phyloP scores from a whole-genome alignment of 1,284 basidiomycete genomes.

The Coriolopsis trogii region DNA sequence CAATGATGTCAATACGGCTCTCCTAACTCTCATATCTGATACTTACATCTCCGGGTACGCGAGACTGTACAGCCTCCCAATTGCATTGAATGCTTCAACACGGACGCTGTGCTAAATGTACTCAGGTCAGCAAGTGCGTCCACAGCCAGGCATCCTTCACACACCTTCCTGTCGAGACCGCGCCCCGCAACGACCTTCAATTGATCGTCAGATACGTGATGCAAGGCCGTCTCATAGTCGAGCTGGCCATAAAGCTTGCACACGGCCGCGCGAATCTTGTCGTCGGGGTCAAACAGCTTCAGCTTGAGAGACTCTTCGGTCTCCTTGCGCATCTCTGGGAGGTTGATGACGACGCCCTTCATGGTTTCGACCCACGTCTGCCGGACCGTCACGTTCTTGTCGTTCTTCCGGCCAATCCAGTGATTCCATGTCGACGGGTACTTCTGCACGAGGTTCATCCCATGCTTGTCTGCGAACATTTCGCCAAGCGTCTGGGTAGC shows the following conservation, averaged over 20 bases:
- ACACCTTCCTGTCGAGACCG: slow-evolving; percentile 85
- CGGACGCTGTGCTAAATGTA: slow-evolving; percentile 69
- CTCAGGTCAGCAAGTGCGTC: background rate
- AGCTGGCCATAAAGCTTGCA: slow-evolving; percentile 84
- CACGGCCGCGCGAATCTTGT: slow-evolving; percentile 85
- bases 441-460: slow-evolving; percentile 73
- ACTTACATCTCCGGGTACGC: slow-evolving; percentile 90
- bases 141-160: slow-evolving; percentile 7
- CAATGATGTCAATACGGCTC: slow-evolving; percentile 8
- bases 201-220: slow-evolving; percentile 73
- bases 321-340: slow-evolving; percentile 69
- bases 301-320: slow-evolving; percentile 74
- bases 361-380: slow-evolving; percentile 80
- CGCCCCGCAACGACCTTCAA: slow-evolving; percentile 73
- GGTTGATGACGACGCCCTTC: slow-evolving; percentile 62
- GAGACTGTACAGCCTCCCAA: slow-evolving; percentile 81
- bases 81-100: slow-evolving; percentile 75
- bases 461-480: slow-evolving; percentile 85
- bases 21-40: background rate
- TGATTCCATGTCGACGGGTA: slow-evolving; percentile 86
- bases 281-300: slow-evolving; percentile 88
- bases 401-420: slow-evolving; percentile 84
- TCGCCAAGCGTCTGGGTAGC: slow-evolving; percentile 86
- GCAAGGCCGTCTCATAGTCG: slow-evolving; percentile 90
- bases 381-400: slow-evolving; percentile 75